Conservation (phyloP, 371 early-diverging fungal species). For the Mucor plumbeus region DNA sequence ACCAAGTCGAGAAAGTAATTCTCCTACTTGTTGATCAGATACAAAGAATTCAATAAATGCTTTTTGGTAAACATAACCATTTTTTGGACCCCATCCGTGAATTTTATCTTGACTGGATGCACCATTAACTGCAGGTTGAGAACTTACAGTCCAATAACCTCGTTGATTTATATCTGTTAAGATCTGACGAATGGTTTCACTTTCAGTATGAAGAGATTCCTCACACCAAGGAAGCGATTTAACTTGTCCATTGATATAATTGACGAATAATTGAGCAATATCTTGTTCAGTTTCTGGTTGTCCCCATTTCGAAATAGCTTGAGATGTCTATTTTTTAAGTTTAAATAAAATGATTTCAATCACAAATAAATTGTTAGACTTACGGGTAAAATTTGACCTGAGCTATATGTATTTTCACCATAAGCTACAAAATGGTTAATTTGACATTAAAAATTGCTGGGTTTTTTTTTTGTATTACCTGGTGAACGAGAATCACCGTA, state of each 20-base stretch:
- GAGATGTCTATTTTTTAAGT: slow-evolving; percentile 22
- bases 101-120: slow-evolving; percentile 72
- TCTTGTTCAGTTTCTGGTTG: slow-evolving; percentile 67
- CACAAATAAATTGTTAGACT: slow-evolving; percentile 2
- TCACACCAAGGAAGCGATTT: slow-evolving; percentile 91
- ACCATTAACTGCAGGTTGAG: slow-evolving; percentile 96
- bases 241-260: slow-evolving; percentile 77
- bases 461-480: slow-evolving; percentile 30
- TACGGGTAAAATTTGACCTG: slow-evolving; percentile 67
- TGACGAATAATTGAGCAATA: slow-evolving; percentile 72
- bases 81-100: slow-evolving; percentile 95
- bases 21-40: slow-evolving; percentile 48
- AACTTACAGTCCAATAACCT: slow-evolving; percentile 90
- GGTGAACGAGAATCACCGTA: slow-evolving; percentile 96
- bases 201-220: slow-evolving; percentile 77
- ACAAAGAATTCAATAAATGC: slow-evolving; percentile 85
- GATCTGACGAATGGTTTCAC: slow-evolving; percentile 69
- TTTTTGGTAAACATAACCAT: slow-evolving; percentile 95
- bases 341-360: neutral
- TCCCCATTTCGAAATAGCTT: slow-evolving; percentile 71
- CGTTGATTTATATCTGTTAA: slow-evolving; percentile 69
- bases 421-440: slow-evolving; percentile 30
- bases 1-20: slow-evolving; percentile 52
- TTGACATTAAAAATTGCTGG: neutral
- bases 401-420: slow-evolving; percentile 68